Evolutionary conservation across 1,139 yeast species (phyloP), one percentile per base, ranked within the genome.

Genomic region (Zygotorulaspora mrakii): DNA sequence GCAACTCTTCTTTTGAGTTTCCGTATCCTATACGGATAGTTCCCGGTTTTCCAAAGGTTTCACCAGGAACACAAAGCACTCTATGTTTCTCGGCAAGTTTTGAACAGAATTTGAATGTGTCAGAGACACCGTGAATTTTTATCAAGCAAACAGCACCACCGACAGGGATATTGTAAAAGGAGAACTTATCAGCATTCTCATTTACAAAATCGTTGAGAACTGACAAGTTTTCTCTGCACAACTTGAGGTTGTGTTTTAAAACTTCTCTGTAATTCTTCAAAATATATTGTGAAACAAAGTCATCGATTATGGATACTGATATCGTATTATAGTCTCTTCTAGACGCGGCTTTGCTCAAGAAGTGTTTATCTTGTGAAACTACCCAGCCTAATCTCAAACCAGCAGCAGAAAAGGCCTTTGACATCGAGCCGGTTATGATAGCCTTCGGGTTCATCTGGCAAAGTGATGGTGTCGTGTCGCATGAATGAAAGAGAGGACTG

Each of bases 371-470:
- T 24, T 61, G 59, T 6, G 73, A 53, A 2, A 67, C 72, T 9
- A 76, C 58, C 81, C 82, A 76, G 5, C 82, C 81, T 22, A 75
- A 42, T 33, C 82, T 61, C 20, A 76, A 55, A 1, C 81, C 81
- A 4, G 82, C 81, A 40, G 74, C 58, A 0, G 79, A 68, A 50
- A 69, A 76, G 2, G 79, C 77, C 52, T 76, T 76, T 21, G 80
- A 74, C 59, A 70, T 69, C 2, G 79, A 73, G 4, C 76, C 68
- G 0, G 80, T 73, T 7, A 73, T 67, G 28, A 76, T 64, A 3
- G 75, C 69, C 43, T 66, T 67, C 1, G 65, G 65, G 46, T 74
- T 73, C 26, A 74, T 59, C 20, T 68, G 64, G 4, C 71, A 66
- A 12, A 72, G 66, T 1, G 78, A 71, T 22, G 61, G 59, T 4